A percentile compares a stretch with the other conserved stretches of the same genome.
These are phyloP conservation scores for Xylariaceae sp. DNA, from an alignment of 2,329 filamentous ascomycete species.

Conservation along the genomic window DNA sequence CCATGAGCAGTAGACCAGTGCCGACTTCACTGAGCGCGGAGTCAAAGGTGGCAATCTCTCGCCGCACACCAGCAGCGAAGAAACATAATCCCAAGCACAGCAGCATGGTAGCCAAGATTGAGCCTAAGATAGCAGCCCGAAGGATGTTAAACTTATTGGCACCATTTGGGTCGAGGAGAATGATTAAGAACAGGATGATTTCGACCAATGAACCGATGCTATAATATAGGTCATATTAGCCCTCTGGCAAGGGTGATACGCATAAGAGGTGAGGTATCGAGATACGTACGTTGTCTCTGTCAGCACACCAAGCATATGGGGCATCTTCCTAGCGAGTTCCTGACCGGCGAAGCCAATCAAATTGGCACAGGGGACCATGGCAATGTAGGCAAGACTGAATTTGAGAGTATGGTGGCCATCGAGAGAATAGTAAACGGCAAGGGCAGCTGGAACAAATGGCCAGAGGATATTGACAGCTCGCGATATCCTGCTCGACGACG, in stretches of 20 bases:
- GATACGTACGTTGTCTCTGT: constrained; percentile 59
- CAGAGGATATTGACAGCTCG: constrained; percentile 73
- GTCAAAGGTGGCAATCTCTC: constrained; percentile 74
- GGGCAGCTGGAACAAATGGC: constrained; percentile 75
- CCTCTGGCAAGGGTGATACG: constrained; percentile 15
- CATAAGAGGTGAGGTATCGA: constrained; percentile 27
- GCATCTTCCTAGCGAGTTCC: constrained; percentile 75
- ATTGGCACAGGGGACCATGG: constrained; percentile 79
- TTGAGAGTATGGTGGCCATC: constrained; percentile 61
- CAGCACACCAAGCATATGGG: constrained; percentile 72
- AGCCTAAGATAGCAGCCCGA: constrained; percentile 82
- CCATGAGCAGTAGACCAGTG: constrained; percentile 76
- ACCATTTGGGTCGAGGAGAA: constrained; percentile 57
- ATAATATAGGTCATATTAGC: constrained; percentile 12
- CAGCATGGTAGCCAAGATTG: constrained; percentile 80
- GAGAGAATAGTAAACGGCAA: constrained; percentile 60
- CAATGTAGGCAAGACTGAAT: constrained; percentile 75
- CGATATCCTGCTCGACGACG: constrained; percentile 67
- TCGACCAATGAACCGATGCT: constrained; percentile 77
- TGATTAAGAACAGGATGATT: constrained; percentile 80
- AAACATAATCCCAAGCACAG: constrained; percentile 83
- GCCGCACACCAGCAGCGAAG: constrained; percentile 73
- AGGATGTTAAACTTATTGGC: constrained; percentile 69
- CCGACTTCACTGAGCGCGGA: constrained; percentile 80
- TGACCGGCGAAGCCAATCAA: constrained; percentile 76